Base-by-base conservation (phyloP, 2,329 filamentous ascomycete species). In the Trichoderma atrobrunneum region DNA sequence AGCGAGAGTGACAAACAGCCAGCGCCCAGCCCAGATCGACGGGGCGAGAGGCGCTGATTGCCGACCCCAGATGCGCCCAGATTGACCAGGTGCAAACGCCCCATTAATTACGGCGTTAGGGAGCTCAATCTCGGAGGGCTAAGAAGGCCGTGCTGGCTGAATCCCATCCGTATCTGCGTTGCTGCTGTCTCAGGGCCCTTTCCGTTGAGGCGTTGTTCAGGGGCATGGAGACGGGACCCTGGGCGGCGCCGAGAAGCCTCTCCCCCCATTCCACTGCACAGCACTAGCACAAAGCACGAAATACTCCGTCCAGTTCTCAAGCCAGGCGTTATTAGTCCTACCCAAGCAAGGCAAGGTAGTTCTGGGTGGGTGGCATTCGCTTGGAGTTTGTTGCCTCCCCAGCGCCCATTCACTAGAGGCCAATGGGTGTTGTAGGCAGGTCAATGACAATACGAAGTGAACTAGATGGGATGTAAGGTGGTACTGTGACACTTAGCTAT, bases 311-410 rank as follows among this genome's bases (percentile, higher is more conserved):
- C 24, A 36, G n/a, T 69, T 24, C 24, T 10, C 21, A 60, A 7
- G 34, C 14, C 34, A 36, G 34, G 14, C 14, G 34, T 16, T 36
- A 16, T 16, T 36, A 36, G 34, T 36, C 34, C 34, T 36, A 16
- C 12, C 12, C 34, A 7, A 16, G 34, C 34, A 36, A 36, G 34
- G 34, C 14, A 36, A 36, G 14, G 34, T 14, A 36, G 26, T 5
- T 59, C n/a, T 34, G 21, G 24, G 65, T 69, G 66, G 67, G 67
- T 70, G 67, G 59, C 67, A 70, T 56, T 70, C 67, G 69, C 69
- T 71, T 62, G 61, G 66, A 69, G 51, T 54, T 51, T 56, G 39
- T 21, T 24, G 48, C 48, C 48, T 24, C 48, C 28, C 39, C 48
- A 24, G n/a, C 48, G 48, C 11, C 10, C 48, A 54, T 54, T 54